Base-by-base conservation (phyloP, 176 grass and related monocot genomes). In the Lolium rigidum region DNA sequence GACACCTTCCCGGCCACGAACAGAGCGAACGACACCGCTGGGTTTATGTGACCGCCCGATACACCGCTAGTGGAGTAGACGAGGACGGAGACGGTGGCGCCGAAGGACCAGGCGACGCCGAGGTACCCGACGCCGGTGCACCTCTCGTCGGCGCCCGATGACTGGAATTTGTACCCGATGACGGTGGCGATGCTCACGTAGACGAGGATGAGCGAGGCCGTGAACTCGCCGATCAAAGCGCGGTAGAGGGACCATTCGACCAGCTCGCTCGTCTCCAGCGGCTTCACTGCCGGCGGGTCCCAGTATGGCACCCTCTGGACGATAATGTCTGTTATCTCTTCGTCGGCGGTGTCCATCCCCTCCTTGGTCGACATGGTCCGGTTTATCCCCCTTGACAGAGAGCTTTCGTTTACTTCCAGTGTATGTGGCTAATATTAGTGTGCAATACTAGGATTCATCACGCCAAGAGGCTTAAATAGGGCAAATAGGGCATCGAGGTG, bases 191-290 rank as follows among this genome's bases (percentile, higher is more conserved):
- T 69, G 85, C 93, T 95, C 5, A 85, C 48, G 74, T 85, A 85
- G 35, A 85, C 47, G 74, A 85, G 77, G 83, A 85, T 63, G 48
- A 98, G 93, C 9, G 95, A 95, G 37, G 95, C 95, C 16, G 90
- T 31, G 91, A 98, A 95, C 91, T 98, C 93, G n/a, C 93, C 95
- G 79, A 98, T 98, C 43, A 91, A 89, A 0, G 93, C 95, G 7
- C 95, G 86, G 85, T 93, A 98, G 38, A 98, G 90, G 44, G 95
- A 95, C 95, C 95, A 98, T 14, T 93, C 95, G 35, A 22, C 35
- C 20, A 95, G 57, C 85, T 95, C 95, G 15, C 74, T 87, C 2
- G 83, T 70, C 85, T 98, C 95, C 28, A 98, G 90, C 44, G 93
- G 87, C 5, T 93, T 91, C 43, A 93, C 93, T 7, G 95, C 70